Conservation (phyloP, 768 basidiomycete genomes). For the Sarcodon aspratus region DNA sequence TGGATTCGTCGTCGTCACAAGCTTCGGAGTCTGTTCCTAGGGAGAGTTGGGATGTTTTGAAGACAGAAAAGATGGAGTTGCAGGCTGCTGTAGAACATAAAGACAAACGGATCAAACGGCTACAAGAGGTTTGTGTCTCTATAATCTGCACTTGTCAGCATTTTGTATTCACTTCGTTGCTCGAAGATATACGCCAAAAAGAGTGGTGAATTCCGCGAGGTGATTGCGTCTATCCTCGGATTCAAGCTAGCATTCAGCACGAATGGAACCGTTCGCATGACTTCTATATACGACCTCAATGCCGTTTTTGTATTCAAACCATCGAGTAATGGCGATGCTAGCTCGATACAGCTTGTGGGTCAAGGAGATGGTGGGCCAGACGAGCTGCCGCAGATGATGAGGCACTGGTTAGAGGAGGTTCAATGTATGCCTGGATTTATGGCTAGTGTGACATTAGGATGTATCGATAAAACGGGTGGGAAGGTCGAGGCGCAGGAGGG, state of each 20-base stretch:
- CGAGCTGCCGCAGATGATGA: conserved; percentile 64
- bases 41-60: conserved; percentile 67
- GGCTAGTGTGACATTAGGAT: conserved; percentile 80
- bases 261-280: conserved; percentile 82
- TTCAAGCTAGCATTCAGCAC: conserved; percentile 88
- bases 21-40: conserved; percentile 50
- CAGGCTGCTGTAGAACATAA: conserved; percentile 58
- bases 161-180: background rate
- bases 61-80: conserved; percentile 58
- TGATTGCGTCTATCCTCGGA: conserved; percentile 82
- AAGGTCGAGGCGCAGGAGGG: conserved; percentile 6
- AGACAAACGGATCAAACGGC: conserved; percentile 66
- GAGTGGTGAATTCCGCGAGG: conserved; percentile 83
- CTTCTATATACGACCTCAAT: conserved; percentile 79
- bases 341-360: conserved; percentile 60
- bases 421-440: conserved; percentile 84
- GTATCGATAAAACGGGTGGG: conserved; percentile 66
- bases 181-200: conserved; percentile 72
- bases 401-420: conserved; percentile 79
- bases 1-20: background rate
- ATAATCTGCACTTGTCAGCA: background rate
- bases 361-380: conserved; percentile 67
- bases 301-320: conserved; percentile 86
- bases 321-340: conserved; percentile 18
- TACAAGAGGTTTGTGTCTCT: conserved; percentile 50